Evolutionary conservation across 225 moss, liverwort and hornwort genomes (phyloP).

Genomic region (Pseudoscleropodium purum): DNA sequence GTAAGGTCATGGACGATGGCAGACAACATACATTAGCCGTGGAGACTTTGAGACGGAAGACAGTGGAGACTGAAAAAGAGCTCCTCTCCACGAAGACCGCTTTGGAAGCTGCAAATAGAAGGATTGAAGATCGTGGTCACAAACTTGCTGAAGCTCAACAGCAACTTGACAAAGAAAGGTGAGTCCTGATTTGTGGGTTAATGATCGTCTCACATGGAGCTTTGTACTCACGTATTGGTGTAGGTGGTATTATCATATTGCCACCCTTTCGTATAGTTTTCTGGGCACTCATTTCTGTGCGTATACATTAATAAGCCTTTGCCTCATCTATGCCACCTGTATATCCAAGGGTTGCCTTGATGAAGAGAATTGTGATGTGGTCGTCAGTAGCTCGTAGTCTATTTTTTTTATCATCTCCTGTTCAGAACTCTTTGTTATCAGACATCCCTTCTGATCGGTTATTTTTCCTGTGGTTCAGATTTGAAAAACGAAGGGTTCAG

Average conservation of each 20-base stretch:
- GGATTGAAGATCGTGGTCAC: constrained; percentile 64
- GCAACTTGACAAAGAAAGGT: constrained; percentile 89
- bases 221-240: background rate
- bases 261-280: background rate
- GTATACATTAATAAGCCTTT: background rate
- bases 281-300: background rate
- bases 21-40: constrained; percentile 60
- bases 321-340: background rate
- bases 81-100: constrained; percentile 51
- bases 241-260: background rate
- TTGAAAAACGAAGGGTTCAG: constrained; percentile 89
- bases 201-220: background rate
- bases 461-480: constrained; percentile 32
- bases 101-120: constrained; percentile 67
- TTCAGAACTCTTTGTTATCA: background rate
- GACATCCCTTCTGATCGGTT: background rate
- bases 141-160: constrained; percentile 75
- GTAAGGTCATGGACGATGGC: constrained; percentile 73
- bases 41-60: constrained; percentile 63
- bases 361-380: background rate
- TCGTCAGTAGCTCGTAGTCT: background rate
- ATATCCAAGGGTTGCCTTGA: background rate
- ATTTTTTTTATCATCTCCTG: background rate
- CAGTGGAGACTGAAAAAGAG: constrained; percentile 83
- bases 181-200: background rate